Evolutionary conservation across 139 green algal species (phyloP), one percentile per base, ranked within the genome.

Genomic region (Chlamydomonas sp.): DNA sequence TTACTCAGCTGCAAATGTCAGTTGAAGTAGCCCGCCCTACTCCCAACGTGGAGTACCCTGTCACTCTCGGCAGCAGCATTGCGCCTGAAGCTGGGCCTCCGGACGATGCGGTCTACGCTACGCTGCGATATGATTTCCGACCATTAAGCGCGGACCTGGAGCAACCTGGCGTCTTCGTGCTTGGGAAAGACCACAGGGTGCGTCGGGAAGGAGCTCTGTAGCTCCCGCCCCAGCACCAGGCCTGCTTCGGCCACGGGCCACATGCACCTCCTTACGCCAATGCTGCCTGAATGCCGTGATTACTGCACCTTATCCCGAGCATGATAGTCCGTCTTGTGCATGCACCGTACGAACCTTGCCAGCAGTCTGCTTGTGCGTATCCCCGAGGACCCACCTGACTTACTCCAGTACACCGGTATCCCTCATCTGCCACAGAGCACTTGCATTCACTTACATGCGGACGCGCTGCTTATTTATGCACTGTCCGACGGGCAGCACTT

Each of bases 101-200:
- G 49, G 12, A 16, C 5, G 83, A 73, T 5, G 7, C 31, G 31
- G 60, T 3, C 12, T 87, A 75, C 31, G 73, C 83, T 57, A 31
- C 62, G 4, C 63, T 87, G 5, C 83, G 83, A 63, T 87, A 87
- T 49, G 83, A 87, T 58, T 87, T 87, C 62, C 72, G 83, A 1
- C 83, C 83, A 7, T 72, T 73, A 0, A 87, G 83, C 62, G 83
- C 83, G 59, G 83, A 87, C 31, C 63, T 64, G 14, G 83, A 87
- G 31, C 83, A 87, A 17, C 83, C 83, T 2, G 83, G 83, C 15
- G 62, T 87, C 57, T 49, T 87, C 1, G 8, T 87, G n/a, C 73
- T 87, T 2, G 83, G 83, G 12, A 87, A 75, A 59, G 83, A 87
- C 68, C 80, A 75, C 31, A 74, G 83, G 83, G 83, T 87, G 16